These are phyloP conservation scores for Melampsora americana DNA, from an alignment of 1,284 basidiomycete genomes.

Conservation along the genomic window DNA sequence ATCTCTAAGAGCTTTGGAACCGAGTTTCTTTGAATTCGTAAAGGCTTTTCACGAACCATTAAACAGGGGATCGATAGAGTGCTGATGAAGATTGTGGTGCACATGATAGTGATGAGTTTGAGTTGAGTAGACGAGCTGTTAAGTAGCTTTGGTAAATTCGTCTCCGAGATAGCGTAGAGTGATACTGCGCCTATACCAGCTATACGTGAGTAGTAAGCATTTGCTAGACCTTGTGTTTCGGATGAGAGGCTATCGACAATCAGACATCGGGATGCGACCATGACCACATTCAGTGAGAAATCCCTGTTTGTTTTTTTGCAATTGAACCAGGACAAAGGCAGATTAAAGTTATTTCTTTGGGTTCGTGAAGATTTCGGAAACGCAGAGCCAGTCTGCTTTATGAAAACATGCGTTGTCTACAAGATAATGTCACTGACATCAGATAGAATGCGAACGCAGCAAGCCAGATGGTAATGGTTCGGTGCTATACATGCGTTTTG, in stretches of 20 bases:
- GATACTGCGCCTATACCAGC: conserved; percentile 15
- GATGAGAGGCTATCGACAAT: conserved; percentile 51
- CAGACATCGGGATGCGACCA: conserved; percentile 51
- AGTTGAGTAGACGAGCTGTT: no score
- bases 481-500: no score
- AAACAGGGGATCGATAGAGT: conserved; percentile 18
- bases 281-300: conserved; percentile 53
- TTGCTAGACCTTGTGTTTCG: conserved; percentile 51
- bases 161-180: neutral
- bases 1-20: conserved; percentile 36
- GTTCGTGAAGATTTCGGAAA: no score
- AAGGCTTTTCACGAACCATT: conserved; percentile 16
- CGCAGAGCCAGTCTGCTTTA: no score
- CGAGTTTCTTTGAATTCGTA: neutral
- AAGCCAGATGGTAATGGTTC: neutral
- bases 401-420: no score
- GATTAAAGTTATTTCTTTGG: neutral
- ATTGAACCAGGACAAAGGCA: no score
- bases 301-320: conserved; percentile 43
- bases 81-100: neutral
- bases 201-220: conserved; percentile 51
- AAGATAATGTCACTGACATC: no score
- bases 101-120: conserved; percentile 11
- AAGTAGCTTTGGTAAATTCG: conserved; percentile 19
- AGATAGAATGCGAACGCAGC: conserved; percentile 24